Conservation (phyloP, 1,284 basidiomycete genomes). For the Neolentinus lepideus region DNA sequence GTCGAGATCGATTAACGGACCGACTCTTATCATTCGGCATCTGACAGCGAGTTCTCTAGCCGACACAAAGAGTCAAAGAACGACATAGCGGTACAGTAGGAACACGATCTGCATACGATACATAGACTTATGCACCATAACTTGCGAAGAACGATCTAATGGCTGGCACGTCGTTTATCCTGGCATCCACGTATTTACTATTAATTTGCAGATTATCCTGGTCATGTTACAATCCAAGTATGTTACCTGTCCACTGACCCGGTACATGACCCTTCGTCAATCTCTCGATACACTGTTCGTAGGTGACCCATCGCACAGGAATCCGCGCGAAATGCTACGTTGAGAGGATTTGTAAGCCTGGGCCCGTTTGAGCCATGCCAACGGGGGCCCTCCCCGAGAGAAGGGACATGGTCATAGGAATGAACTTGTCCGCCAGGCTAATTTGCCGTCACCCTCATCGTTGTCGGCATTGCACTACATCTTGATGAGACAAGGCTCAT, state of each 20-base stretch:
- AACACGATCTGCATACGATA: too few species aligned
- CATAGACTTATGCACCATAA: too few species aligned
- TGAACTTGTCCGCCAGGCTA: neutral
- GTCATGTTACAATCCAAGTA: constrained; percentile 6
- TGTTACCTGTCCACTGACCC: constrained; percentile 6
- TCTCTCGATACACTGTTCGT: neutral
- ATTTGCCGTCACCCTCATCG: too few species aligned
- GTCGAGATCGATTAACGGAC: constrained; percentile 8
- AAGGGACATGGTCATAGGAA: too few species aligned
- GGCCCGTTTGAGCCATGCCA: too few species aligned
- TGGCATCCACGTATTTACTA: neutral
- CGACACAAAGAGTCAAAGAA: too few species aligned
- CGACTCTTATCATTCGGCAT: neutral
- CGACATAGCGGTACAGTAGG: too few species aligned
- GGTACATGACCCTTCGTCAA: constrained; percentile 3
- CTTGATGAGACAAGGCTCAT: neutral
- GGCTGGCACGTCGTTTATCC: neutral
- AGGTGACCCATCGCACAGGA: constrained; percentile 8
- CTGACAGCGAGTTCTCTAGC: too few species aligned
- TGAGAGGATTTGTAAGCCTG: too few species aligned
- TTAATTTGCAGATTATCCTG: neutral
- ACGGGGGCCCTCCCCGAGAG: too few species aligned
- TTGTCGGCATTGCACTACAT: neutral
- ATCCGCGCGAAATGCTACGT: too few species aligned
- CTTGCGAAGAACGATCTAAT: neutral